Conservation (phyloP, 352 stramenopile genomes). For the Elongisporangium undulatum region DNA sequence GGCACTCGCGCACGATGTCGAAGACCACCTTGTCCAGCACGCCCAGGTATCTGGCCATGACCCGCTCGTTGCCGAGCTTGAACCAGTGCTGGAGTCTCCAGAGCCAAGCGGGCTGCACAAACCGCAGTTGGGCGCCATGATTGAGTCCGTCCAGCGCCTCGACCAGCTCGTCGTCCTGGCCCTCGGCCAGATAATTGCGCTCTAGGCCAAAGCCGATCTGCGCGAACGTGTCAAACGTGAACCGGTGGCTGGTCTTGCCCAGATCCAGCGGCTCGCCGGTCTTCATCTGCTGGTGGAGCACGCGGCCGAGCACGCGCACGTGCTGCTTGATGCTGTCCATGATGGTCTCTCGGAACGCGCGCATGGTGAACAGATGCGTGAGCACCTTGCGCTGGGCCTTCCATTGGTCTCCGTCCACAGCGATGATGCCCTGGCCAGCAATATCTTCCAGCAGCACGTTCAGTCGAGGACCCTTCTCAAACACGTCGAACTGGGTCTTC, state of each 20-base stretch:
- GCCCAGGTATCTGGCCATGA: constrained; percentile 6
- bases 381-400: constrained; percentile 36
- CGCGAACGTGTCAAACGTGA: constrained; percentile 57
- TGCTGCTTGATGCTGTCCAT: background rate
- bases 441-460: constrained; percentile 22
- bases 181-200: constrained; percentile 26
- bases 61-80: constrained; percentile 1
- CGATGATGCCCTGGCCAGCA: constrained; percentile 44
- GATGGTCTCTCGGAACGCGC: constrained; percentile 11
- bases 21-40: constrained; percentile 8
- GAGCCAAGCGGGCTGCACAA: constrained; percentile 11
- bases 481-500: constrained; percentile 58
- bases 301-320: background rate
- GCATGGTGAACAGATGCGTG: constrained; percentile 57
- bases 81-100: constrained; percentile 15
- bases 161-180: background rate
- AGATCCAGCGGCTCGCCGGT: background rate
- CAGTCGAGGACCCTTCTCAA: constrained; percentile 33
- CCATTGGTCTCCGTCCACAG: constrained; percentile 28
- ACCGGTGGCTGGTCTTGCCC: constrained; percentile 2
- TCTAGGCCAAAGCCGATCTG: constrained; percentile 61
- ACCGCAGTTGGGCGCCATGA: background rate
- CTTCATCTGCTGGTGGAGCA: background rate
- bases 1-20: constrained; percentile 5
- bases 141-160: background rate